phyloP scores from a whole-genome alignment of 495 filamentous ascomycete species.

The Daldinia bambusicola region DNA sequence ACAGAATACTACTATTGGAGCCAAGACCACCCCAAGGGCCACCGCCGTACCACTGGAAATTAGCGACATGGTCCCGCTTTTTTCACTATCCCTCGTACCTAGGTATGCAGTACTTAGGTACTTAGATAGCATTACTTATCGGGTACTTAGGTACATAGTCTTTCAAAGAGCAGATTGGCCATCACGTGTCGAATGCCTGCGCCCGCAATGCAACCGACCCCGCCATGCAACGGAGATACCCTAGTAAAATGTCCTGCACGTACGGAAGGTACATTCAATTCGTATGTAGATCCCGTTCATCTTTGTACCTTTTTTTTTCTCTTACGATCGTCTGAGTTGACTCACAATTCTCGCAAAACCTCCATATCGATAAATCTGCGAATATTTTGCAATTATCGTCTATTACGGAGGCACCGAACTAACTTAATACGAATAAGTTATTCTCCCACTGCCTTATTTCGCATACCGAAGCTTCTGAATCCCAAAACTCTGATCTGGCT shows the following conservation, averaged over 20 bases:
- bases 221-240: conserved; percentile 29
- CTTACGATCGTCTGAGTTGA: neutral
- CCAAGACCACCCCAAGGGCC: conserved; percentile 24
- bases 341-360: conserved; percentile 5
- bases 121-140: neutral
- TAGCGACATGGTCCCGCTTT: conserved; percentile 32
- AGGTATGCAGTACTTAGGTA: neutral
- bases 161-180: conserved; percentile 29
- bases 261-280: conserved; percentile 16
- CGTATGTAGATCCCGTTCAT: conserved; percentile 1
- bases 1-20: conserved; percentile 31
- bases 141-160: conserved; percentile 1
- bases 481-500: neutral
- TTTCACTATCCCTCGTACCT: neutral
- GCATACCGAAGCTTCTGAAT: neutral
- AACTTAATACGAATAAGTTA: neutral
- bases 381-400: neutral
- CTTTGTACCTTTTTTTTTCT: conserved; percentile 9
- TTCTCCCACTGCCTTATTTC: neutral
- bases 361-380: neutral
- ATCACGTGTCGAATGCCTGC: conserved; percentile 36
- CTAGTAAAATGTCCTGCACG: conserved; percentile 7
- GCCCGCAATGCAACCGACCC: conserved; percentile 36
- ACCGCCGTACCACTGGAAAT: conserved; percentile 39
- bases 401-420: neutral